Evolutionary conservation across 495 filamentous ascomycete genomes (phyloP), one percentile per base, ranked within the genome.

Genomic region (Tricharina praecox): DNA sequence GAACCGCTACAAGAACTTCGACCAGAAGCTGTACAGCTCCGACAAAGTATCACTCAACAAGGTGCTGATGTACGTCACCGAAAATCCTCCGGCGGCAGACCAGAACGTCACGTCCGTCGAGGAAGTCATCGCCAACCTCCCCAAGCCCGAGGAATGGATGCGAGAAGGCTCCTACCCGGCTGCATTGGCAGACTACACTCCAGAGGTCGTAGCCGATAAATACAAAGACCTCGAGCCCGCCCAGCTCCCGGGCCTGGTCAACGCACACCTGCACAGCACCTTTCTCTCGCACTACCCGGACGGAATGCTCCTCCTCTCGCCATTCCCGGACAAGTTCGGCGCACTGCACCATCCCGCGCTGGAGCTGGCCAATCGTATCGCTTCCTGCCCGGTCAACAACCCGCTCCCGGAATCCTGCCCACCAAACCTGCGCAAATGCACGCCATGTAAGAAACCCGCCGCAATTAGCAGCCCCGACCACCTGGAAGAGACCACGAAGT

Each of bases 321-420:
- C 88, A 3, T 70, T 79, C 28, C 69, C 78, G 3, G 64, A 79
- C 41, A 75, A 83, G 58, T 82, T 82, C 9, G 78, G 81, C 2
- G 69, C 77, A 23, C 64, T 93, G 36, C 72, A 82, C 28, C 66
- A 75, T 16, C 78, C 81, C 7, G 82, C 82, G 0, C 63, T 77
- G 30, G 64, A 76, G 18, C 67, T 96, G 13, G 86, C 86, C 1
- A 66, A 72, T 23, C 73, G 78, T 20, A 76, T 97, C 3, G 72
- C 75, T 5, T 64, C 73, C 51, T 97, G 90, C 60, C 72, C 83
- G 0, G 63, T 72, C 7, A 74, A 74, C 0, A 53, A 53, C 16
- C 82, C 85, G 0, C 65, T 81, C 3, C 78, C 81, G 1, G 51
- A 68, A 0, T 83, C 82, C n/a, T 97, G 90, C 58, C 90, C 90